Base-by-base conservation (phyloP, 2,329 filamentous ascomycete species). In the Ploettnerulaceae sp. region DNA sequence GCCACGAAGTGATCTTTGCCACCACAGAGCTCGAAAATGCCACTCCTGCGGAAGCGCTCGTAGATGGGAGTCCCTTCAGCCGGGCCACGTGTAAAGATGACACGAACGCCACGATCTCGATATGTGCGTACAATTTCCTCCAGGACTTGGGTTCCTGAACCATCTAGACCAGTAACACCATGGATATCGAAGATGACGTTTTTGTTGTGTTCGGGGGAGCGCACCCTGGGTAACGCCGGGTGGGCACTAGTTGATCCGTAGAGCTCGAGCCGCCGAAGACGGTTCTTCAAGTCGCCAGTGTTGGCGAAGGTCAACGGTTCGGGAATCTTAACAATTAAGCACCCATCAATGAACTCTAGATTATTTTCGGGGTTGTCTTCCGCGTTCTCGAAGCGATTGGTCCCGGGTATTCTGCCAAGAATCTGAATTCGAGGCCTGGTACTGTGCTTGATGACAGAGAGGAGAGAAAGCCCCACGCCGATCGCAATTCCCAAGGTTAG, bases 111-210 rank as follows among this genome's bases (percentile, higher is more conserved):
- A 4, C 84, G 74, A 25, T 85, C 76, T n/a, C 82, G 73, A 64
- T 97, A 97, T 22, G 73, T 76, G 37, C 81, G 72, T 12, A 98
- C 88, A 56, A 97, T 97, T 67, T 97, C 93, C 36, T 80, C 77
- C 2, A 98, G 72, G 0, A 97, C 91, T 67, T 97, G 93, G 0
- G 88, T 86, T 1, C 91, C 93, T 0, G 89, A 95, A 5, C 89
- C 93, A 63, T 98, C 93, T 59, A 98, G 82, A 21, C 85, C 86
- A 0, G 90, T 95, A 3, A 98, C 93, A n/a, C 93, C 93, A 58
- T 97, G 91, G 6, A 97, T 89, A 64, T 98, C 93, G 61, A 98
- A 97, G 52, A 98, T 89, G 65, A 98, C 75, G 62, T 95, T 96
- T 57, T 82, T 79, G 64, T 96, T 96, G 60, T 87, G 82, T 51